A percentile compares a stretch with the other conserved stretches of the same genome.
Conservation (phyloP, 31 red algal genomes). For the Porphyra umbilicalis region DNA sequence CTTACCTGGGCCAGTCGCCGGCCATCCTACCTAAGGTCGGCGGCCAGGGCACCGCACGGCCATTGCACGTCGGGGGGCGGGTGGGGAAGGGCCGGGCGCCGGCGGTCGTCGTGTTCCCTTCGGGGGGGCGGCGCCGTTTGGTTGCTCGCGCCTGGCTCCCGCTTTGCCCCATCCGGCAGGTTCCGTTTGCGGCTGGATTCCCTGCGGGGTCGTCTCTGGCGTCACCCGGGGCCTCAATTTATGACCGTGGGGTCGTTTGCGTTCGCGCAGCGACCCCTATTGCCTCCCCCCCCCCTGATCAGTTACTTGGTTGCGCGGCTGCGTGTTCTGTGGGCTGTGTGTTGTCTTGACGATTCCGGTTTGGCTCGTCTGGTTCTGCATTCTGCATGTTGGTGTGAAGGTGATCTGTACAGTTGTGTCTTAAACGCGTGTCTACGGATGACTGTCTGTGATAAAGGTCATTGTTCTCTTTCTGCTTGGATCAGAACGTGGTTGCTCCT, state of each 20-base stretch:
- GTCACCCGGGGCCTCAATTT: conserved; percentile 1
- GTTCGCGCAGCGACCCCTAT: not conserved
- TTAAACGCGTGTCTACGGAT: too few relatives aligned
- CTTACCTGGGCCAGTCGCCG: conserved; percentile 1
- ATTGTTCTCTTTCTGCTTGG: too few relatives aligned
- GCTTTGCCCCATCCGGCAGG: not conserved
- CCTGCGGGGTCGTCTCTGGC: not conserved
- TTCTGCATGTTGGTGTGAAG: too few relatives aligned
- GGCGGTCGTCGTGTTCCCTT: not conserved
- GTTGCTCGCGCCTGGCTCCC: not conserved
- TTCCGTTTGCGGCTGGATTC: conserved; percentile 1
- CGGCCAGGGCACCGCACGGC: conserved; percentile 1
- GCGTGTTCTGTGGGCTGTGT: not conserved
- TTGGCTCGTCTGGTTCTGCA: too few relatives aligned
- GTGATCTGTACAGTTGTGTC: too few relatives aligned
- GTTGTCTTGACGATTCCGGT: too few relatives aligned
- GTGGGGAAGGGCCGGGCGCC: not conserved
- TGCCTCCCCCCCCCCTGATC: not conserved
- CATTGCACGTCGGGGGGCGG: conserved; percentile 1
- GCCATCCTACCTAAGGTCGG: not conserved
- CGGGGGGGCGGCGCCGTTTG: not conserved
- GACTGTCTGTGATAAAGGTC: too few relatives aligned
- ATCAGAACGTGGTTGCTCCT: too few relatives aligned
- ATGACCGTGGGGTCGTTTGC: conserved; percentile 1
- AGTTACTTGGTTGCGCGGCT: too few relatives aligned